A percentile compares a stretch with the other conserved stretches of the same genome.
Evolutionary conservation across 345 rosid genomes (phyloP).

Genomic region (Tarenaya hassleriana): DNA sequence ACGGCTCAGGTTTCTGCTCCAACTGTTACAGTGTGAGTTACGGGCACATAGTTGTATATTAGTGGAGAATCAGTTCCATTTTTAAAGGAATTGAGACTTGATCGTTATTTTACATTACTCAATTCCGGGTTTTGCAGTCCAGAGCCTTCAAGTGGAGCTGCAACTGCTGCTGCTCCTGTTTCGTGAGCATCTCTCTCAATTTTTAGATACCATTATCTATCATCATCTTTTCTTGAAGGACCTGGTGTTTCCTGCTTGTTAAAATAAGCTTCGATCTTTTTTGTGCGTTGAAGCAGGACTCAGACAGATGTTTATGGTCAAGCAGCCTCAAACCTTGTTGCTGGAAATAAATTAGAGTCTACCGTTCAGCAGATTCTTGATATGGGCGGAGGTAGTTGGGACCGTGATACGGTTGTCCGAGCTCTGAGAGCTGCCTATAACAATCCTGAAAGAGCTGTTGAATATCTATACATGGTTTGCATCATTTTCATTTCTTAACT

Average conservation of each 20-base stretch:
- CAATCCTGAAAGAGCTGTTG: constrained; percentile 97
- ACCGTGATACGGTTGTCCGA: constrained; percentile 74
- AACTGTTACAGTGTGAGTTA: constrained; percentile 26
- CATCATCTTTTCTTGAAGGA: not conserved
- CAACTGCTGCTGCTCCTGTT: constrained; percentile 30
- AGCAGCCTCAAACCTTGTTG: constrained; percentile 93
- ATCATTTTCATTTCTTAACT: constrained; percentile 1
- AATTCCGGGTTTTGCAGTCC: constrained; percentile 22
- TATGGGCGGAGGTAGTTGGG: constrained; percentile 98
- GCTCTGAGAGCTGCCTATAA: constrained; percentile 94
- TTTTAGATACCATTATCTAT: not conserved
- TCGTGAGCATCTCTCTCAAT: constrained; percentile 35
- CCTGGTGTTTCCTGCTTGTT: not conserved
- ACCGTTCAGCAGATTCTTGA: constrained; percentile 86
- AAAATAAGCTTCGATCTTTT: not conserved
- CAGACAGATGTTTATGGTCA: constrained; percentile 64
- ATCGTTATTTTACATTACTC: constrained; percentile 2
- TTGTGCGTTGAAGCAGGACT: constrained; percentile 37
- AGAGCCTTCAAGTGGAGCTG: constrained; percentile 20
- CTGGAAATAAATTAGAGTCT: constrained; percentile 73
- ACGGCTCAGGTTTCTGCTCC: constrained; percentile 27
- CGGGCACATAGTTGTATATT: constrained; percentile 3
- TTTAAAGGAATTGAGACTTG: constrained; percentile 4
- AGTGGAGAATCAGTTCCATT: constrained; percentile 1
- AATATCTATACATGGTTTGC: constrained; percentile 86